These are phyloP conservation scores for Spathaspora passalidarum DNA, from an alignment of 805 yeast genomes.

Conservation along the genomic window DNA sequence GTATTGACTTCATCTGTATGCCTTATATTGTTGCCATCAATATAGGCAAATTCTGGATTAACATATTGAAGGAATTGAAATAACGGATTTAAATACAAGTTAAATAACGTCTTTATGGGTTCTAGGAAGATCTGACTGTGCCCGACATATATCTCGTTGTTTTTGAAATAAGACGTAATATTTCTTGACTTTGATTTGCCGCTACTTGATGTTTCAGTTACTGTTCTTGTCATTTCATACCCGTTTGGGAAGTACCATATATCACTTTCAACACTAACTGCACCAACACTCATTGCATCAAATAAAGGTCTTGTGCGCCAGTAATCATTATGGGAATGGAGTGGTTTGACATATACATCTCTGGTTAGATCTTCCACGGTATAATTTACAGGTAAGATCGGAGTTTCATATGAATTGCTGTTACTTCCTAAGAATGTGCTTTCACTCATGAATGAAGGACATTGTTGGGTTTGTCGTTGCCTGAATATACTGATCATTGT, in stretches of 20 bases:
- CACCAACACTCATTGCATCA: constrained; percentile 56
- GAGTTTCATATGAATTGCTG: constrained; percentile 12
- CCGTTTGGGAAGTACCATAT: constrained; percentile 48
- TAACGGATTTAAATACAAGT: constrained; percentile 55
- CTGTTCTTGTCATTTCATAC: constrained; percentile 27
- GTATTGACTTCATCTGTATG: constrained; percentile 13
- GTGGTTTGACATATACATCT: constrained; percentile 39
- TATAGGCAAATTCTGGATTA: constrained; percentile 31
- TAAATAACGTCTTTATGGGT: constrained; percentile 43
- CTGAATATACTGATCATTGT: constrained; percentile 16
- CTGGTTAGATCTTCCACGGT: constrained; percentile 27
- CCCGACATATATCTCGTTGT: constrained; percentile 54
- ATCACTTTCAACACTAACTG: constrained; percentile 64
- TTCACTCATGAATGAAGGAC: neutral
- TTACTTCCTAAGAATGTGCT: neutral
- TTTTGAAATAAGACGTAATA: constrained; percentile 18
- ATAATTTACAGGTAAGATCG: constrained; percentile 17
- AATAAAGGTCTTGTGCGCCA: constrained; percentile 58
- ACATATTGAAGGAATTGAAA: constrained; percentile 44
- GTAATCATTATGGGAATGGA: constrained; percentile 72
- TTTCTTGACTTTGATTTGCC: constrained; percentile 7
- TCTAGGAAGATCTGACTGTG: constrained; percentile 51
- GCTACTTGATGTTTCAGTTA: constrained; percentile 18
- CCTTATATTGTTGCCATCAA: neutral
- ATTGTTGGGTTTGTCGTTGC: constrained; percentile 2